These are phyloP conservation scores for Leccinum pseudoinsigne DNA, from an alignment of 1,284 basidiomycete genomes.

Conservation along the genomic window DNA sequence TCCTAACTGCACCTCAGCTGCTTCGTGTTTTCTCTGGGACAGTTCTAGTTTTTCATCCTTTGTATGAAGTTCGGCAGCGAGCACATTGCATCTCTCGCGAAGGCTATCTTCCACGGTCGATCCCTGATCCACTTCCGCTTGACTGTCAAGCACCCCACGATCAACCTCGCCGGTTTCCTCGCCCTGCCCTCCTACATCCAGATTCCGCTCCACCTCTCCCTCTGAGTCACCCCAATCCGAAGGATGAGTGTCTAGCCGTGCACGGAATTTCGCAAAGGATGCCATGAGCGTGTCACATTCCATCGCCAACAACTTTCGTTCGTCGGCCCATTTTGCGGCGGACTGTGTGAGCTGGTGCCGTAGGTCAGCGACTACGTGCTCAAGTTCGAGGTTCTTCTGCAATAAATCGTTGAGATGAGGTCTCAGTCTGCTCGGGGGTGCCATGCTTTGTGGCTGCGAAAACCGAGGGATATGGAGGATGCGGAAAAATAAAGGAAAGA, in stretches of 20 bases:
- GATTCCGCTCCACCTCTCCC: slow-evolving; percentile 29
- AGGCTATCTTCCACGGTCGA: slow-evolving; percentile 6
- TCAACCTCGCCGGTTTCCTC: slow-evolving; percentile 24
- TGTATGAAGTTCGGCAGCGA: slow-evolving; percentile 20
- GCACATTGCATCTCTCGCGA: slow-evolving; percentile 19
- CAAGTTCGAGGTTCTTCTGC: slow-evolving; percentile 31
- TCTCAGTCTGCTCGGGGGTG: slow-evolving; percentile 27
- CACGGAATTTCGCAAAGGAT: slow-evolving; percentile 34
- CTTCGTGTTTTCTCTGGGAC: slow-evolving; percentile 18
- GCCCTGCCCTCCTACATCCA: slow-evolving; percentile 15
- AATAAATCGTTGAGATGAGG: slow-evolving; percentile 31
- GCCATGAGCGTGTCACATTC: slow-evolving; percentile 31
- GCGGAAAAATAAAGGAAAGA: not conserved
- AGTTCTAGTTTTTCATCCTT: slow-evolving; percentile 25
- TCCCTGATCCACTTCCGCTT: slow-evolving; percentile 14
- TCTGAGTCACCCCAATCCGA: slow-evolving; percentile 26
- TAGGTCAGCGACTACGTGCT: slow-evolving; percentile 29
- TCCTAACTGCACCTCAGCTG: slow-evolving; percentile 22
- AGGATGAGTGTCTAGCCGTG: slow-evolving; percentile 25
- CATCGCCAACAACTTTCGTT: slow-evolving; percentile 25
- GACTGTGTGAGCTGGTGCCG: slow-evolving; percentile 33
- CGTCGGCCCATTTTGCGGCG: slow-evolving; percentile 32
- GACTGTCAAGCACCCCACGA: not conserved
- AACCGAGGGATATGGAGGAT: not conserved
- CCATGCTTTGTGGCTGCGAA: slow-evolving; percentile 15